Evolutionary conservation across 257 asterid genomes (phyloP), one percentile per base, ranked within the genome.

Genomic region (Nicotiana obtusifolia): DNA sequence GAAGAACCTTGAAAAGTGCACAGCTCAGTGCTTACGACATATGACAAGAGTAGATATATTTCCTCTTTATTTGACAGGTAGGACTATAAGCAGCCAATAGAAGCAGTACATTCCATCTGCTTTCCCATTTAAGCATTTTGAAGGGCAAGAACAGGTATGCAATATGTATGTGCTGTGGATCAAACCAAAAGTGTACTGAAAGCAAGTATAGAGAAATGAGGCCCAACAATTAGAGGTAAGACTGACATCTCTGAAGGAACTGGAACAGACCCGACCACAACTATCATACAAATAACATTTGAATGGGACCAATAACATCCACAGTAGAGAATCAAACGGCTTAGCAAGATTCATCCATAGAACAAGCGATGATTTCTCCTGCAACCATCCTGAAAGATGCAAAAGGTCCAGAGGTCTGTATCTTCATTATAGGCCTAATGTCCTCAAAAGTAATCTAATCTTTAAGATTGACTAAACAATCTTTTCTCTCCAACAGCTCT

Each of bases 201-300:
- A 47, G 62, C 24, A 75, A 75, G 26, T 35, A 49, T 28, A 75
- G 24, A 73, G 62, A 75, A 75, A 44, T 14, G 61, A n/a, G 62
- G 41, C 78, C 79, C 24, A 49, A 2, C 41, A 73, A 73, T 49
- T 24, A 49, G 26, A 73, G 62, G 22, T 20, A 73, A 73, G 79
- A 22, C 16, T 75, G 79, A 49, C 41, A 24, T 75, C 79, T 75
- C 62, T 75, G 33, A 75, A 75, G 37, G 79, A 75, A 60, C 41
- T 24, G 62, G 60, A 69, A 20, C 33, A 5, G 31, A 41, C 61
- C 79, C 35, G 24, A 41, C 59, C 47, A 56, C 79, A 73, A 47
- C 5, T 30, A 24, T 75, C 62, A 24, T 75, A 75, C 24, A 49
- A 75, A 15, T 1, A 49, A 49, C 44, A 75, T 31, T 24, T 75